A percentile compares a stretch with the other conserved stretches of the same genome.
phyloP scores from a whole-genome alignment of 2,329 filamentous ascomycete genomes.

The Cercospora zeina region DNA sequence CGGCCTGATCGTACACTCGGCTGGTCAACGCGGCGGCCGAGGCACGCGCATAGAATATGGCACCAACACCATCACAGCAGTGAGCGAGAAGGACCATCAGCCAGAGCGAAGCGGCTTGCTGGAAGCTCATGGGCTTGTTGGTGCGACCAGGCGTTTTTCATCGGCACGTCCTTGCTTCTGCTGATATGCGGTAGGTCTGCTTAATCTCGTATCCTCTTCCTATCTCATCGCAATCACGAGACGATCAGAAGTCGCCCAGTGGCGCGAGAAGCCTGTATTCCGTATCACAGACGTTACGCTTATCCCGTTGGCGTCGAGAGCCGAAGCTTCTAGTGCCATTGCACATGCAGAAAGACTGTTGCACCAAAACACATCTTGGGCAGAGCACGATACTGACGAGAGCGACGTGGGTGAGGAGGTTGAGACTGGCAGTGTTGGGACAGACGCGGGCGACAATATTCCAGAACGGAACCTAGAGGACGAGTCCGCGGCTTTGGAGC shows the following conservation, averaged over 20 bases:
- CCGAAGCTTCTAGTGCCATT: constrained; percentile 44
- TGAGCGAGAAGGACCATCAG: constrained; percentile 42
- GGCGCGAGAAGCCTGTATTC: constrained; percentile 80
- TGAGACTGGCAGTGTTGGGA: constrained; percentile 37
- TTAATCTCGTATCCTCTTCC: constrained; percentile 76
- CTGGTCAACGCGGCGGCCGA: constrained; percentile 53
- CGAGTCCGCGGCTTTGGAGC: constrained; percentile 37
- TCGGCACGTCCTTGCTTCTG: background rate
- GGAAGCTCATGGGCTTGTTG: constrained; percentile 56
- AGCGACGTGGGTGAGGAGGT: constrained; percentile 35
- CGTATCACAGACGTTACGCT: constrained; percentile 84
- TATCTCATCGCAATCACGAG: constrained; percentile 86
- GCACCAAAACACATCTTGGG: constrained; percentile 13
- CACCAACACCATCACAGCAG: constrained; percentile 54
- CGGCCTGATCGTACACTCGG: constrained; percentile 76
- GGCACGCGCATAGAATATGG: constrained; percentile 39
- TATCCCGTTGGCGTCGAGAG: constrained; percentile 78
- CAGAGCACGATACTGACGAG: constrained; percentile 35
- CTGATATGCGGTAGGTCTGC: constrained; percentile 62
- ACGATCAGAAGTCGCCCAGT: constrained; percentile 83
- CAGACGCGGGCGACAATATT: constrained; percentile 29
- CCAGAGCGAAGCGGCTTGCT: constrained; percentile 44
- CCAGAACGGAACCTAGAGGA: constrained; percentile 28
- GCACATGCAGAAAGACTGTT: constrained; percentile 37
- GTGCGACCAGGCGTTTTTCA: constrained; percentile 44